Evolutionary conservation across 2,329 filamentous ascomycete species (phyloP).

Genomic region (Ilyonectria destructans): DNA sequence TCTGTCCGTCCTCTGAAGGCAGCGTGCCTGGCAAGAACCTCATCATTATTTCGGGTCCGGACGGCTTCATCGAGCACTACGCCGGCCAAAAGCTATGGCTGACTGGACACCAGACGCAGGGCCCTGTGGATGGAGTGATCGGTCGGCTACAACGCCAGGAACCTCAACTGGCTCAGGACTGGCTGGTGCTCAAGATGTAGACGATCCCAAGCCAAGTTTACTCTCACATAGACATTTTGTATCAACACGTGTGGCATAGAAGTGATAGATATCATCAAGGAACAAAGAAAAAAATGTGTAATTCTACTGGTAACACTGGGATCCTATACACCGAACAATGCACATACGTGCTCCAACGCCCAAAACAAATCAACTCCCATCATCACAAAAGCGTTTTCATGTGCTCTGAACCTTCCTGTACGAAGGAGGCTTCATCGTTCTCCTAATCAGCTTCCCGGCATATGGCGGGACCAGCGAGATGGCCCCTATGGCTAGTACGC

Average conservation of each 20-base stretch:
- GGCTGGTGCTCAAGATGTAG: constrained; percentile 70
- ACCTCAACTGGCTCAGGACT: constrained; percentile 57
- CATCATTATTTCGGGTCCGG: constrained; percentile 90
- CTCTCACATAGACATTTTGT: constrained; percentile 13
- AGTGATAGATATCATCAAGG: constrained; percentile 35
- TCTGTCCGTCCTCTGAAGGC: constrained; percentile 45
- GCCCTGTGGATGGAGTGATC: constrained; percentile 79
- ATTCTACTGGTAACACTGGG: constrained; percentile 35
- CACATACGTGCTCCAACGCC: constrained; percentile 41
- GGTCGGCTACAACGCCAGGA: constrained; percentile 70
- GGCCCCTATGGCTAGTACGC: constrained; percentile 83
- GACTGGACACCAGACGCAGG: constrained; percentile 82
- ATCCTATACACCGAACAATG: constrained; percentile 34
- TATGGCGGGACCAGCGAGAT: constrained; percentile 91
- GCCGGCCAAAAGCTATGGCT: constrained; percentile 86
- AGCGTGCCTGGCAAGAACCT: constrained; percentile 69
- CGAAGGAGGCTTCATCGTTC: constrained; percentile 91
- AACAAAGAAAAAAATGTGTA: constrained; percentile 35
- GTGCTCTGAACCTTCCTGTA: constrained; percentile 92
- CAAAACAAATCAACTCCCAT: constrained; percentile 29
- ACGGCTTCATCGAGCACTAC: constrained; percentile 88
- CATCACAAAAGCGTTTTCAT: constrained; percentile 53
- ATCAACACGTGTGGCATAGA: constrained; percentile 25
- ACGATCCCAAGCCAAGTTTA: neutral
- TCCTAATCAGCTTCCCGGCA: constrained; percentile 86